Conservation (phyloP, 2,329 filamentous ascomycete genomes). For the Colletotrichum sojae region DNA sequence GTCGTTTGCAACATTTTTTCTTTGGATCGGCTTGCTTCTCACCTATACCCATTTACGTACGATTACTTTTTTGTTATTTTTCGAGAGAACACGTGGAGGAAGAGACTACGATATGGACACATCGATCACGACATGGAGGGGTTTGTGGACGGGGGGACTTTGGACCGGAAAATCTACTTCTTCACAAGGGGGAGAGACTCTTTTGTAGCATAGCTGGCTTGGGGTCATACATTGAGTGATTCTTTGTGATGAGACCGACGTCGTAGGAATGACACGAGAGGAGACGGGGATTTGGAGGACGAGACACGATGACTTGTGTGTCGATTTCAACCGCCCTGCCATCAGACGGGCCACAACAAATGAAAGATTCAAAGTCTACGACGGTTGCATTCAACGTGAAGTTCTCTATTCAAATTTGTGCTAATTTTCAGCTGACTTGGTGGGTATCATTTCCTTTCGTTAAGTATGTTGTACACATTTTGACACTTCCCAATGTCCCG, state of each 20-base stretch:
- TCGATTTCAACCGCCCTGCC: conserved; percentile 11
- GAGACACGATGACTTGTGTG: conserved; percentile 13
- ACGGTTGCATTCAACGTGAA: background rate
- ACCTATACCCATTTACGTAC: conserved; percentile 43
- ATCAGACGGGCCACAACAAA: conserved; percentile 10
- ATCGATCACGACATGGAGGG: conserved; percentile 36
- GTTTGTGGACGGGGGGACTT: conserved; percentile 1
- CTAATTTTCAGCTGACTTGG: too few relatives aligned
- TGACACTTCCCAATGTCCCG: background rate
- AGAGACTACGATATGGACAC: conserved; percentile 28
- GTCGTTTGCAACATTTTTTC: conserved; percentile 24
- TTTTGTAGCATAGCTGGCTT: conserved; percentile 21
- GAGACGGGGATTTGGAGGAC: background rate
- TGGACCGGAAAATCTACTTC: conserved; percentile 34
- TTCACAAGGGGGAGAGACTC: conserved; percentile 4
- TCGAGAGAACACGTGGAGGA: conserved; percentile 31
- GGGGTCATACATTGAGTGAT: background rate
- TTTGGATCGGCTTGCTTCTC: conserved; percentile 40
- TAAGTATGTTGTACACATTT: background rate
- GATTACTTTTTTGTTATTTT: conserved; percentile 37
- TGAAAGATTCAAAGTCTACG: conserved; percentile 15
- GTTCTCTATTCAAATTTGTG: too few relatives aligned
- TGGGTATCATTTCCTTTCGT: conserved; percentile 32
- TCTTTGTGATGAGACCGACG: background rate
- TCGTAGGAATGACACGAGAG: background rate